A percentile compares a stretch with the other conserved stretches of the same genome.
phyloP scores from a whole-genome alignment of 306 rosid species.

The Pyrus bretschneideri region DNA sequence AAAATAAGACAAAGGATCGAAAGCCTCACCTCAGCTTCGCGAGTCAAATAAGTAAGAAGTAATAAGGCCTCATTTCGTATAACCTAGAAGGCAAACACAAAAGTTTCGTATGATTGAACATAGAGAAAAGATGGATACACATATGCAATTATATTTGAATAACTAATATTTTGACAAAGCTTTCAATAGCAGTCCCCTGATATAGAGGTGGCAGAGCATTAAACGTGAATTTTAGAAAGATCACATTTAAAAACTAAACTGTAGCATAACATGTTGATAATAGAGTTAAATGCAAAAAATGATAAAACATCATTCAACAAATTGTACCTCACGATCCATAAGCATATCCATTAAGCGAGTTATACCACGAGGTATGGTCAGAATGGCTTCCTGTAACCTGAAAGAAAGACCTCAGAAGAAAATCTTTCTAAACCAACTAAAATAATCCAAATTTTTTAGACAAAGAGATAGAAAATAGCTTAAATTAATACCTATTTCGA shows the following conservation, averaged over 20 bases:
- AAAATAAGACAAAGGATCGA: slow-evolving; percentile 6
- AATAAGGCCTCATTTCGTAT: slow-evolving; percentile 89
- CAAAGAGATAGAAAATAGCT: slow-evolving; percentile 17
- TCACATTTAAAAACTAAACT: neutral
- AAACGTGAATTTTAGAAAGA: neutral
- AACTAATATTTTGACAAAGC: neutral
- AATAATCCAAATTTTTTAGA: slow-evolving; percentile 7
- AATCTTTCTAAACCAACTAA: slow-evolving; percentile 7
- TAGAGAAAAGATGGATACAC: neutral
- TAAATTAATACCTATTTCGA: slow-evolving; percentile 56
- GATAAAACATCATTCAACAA: neutral
- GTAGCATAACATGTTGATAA: neutral
- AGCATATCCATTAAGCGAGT: slow-evolving; percentile 97
- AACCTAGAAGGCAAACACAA: slow-evolving; percentile 43
- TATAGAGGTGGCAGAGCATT: neutral
- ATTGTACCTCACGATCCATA: slow-evolving; percentile 91
- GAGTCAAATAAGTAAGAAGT: slow-evolving; percentile 83
- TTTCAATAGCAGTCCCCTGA: neutral
- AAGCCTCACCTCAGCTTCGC: slow-evolving; percentile 84
- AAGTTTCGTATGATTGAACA: neutral
- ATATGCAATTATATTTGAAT: neutral
- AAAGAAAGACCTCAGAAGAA: slow-evolving; percentile 38
- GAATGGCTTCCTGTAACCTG: slow-evolving; percentile 95
- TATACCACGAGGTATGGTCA: slow-evolving; percentile 85
- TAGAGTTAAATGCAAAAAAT: neutral